Evolutionary conservation across 192 early-diverging fungal genomes (phyloP).

Genomic region (Chytriomyces sp.): DNA sequence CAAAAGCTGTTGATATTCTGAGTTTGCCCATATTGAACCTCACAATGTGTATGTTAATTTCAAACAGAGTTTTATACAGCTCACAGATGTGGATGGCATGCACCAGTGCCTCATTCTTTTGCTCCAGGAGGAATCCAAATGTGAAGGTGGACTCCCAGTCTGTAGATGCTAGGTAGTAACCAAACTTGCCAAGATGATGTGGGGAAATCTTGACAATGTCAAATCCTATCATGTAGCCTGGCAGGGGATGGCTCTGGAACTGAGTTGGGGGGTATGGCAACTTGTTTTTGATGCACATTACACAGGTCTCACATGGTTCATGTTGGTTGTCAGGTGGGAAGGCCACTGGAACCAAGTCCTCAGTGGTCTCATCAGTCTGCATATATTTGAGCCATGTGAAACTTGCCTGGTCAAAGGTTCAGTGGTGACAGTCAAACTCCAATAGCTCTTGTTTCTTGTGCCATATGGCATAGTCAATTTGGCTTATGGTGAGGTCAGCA

Average conservation of each 20-base stretch:
- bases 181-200: not conserved
- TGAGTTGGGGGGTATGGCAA: too few species aligned
- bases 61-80: not conserved
- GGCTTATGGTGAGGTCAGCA: not conserved
- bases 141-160: not conserved
- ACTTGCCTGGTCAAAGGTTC: conserved; percentile 38
- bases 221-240: too few species aligned
- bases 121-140: not conserved
- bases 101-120: conserved; percentile 8
- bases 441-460: not conserved
- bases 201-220: not conserved
- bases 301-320: too few species aligned
- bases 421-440: not conserved
- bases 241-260: too few species aligned
- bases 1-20: conserved; percentile 2
- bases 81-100: not conserved
- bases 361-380: not conserved
- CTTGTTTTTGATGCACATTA: too few species aligned
- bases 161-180: not conserved
- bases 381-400: conserved; percentile 31
- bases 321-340: too few species aligned
- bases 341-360: not conserved
- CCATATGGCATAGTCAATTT: not conserved
- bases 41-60: not conserved
- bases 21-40: conserved; percentile 1